Evolutionary conservation across 2,329 filamentous ascomycete genomes (phyloP).

Genomic region (Fusarium mexicanum): DNA sequence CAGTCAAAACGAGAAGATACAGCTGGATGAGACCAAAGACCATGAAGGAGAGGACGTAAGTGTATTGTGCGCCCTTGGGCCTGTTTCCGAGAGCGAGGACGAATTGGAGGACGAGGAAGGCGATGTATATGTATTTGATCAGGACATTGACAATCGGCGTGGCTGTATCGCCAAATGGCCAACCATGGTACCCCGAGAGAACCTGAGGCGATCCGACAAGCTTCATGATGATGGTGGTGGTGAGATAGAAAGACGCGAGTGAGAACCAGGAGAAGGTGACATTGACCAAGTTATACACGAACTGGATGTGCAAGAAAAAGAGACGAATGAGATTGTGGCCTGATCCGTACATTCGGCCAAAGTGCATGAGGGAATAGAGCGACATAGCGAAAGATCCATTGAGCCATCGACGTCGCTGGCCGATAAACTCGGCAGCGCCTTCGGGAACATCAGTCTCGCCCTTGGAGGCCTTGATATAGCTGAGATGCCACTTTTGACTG

Average conservation of each 20-base stretch:
- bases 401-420: slow-evolving; percentile 39
- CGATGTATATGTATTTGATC: slow-evolving; percentile 38
- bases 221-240: slow-evolving; percentile 39
- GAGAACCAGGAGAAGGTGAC: slow-evolving; percentile 40
- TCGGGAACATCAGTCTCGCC: slow-evolving; percentile 41
- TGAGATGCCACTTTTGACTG: slow-evolving; percentile 42
- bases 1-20: slow-evolving; percentile 37
- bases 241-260: slow-evolving; percentile 35
- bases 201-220: slow-evolving; percentile 37
- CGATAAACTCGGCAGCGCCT: slow-evolving; percentile 37
- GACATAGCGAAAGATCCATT: slow-evolving; percentile 41
- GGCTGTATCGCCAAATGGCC: slow-evolving; percentile 37
- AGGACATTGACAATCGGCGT: slow-evolving; percentile 39
- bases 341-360: slow-evolving; percentile 36
- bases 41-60: slow-evolving; percentile 38
- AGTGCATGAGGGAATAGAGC: slow-evolving; percentile 41
- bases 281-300: slow-evolving; percentile 39
- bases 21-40: slow-evolving; percentile 38
- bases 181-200: slow-evolving; percentile 30
- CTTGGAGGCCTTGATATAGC: slow-evolving; percentile 41
- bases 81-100: slow-evolving; percentile 39
- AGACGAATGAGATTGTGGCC: slow-evolving; percentile 38
- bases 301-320: slow-evolving; percentile 39
- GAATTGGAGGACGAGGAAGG: slow-evolving; percentile 38
- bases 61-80: slow-evolving; percentile 39